Percentiles rank a stretch among this genome's conserved stretches.
These are phyloP conservation scores for Auricularia sp. DNA, from an alignment of 768 basidiomycete species.

Conservation along the genomic window DNA sequence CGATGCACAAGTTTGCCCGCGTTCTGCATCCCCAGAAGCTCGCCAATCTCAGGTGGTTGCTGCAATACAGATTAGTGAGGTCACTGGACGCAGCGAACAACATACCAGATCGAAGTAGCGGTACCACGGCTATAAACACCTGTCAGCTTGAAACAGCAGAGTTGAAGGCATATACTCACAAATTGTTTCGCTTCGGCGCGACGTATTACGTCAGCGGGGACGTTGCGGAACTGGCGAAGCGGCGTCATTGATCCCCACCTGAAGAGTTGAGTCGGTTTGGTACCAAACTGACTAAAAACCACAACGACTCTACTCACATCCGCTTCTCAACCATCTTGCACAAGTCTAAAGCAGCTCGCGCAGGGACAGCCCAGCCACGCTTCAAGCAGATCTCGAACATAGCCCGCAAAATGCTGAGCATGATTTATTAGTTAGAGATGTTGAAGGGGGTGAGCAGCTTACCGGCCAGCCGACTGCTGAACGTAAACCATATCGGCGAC, in stretches of 20 bases:
- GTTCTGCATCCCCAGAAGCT: slow-evolving; percentile 87
- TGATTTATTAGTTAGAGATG: background rate
- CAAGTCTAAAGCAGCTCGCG: slow-evolving; percentile 79
- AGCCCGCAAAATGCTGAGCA: slow-evolving; percentile 72
- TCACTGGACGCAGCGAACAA: background rate
- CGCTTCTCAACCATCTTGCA: slow-evolving; percentile 93
- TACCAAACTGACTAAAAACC: background rate
- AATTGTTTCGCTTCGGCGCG: slow-evolving; percentile 98
- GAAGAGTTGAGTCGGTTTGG: slow-evolving; percentile 9
- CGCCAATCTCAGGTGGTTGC: slow-evolving; percentile 85
- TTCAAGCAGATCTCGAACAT: slow-evolving; percentile 97
- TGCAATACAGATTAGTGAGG: slow-evolving; percentile 13
- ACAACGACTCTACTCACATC: slow-evolving; percentile 39
- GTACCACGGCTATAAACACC: slow-evolving; percentile 66
- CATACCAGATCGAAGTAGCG: slow-evolving; percentile 82
- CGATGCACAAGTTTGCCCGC: slow-evolving; percentile 87
- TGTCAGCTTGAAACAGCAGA: slow-evolving; percentile 1
- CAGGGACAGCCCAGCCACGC: slow-evolving; percentile 94
- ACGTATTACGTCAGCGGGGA: slow-evolving; percentile 72
- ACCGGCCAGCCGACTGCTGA: slow-evolving; percentile 93
- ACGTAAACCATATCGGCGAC: slow-evolving; percentile 94
- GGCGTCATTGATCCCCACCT: slow-evolving; percentile 99
- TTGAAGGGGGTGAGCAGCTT: slow-evolving; percentile 10
- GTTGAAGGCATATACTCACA: slow-evolving; percentile 33
- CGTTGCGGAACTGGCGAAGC: slow-evolving; percentile 87